Conservation (phyloP, 495 filamentous ascomycete genomes). For the Elasticomyces elasticus region DNA sequence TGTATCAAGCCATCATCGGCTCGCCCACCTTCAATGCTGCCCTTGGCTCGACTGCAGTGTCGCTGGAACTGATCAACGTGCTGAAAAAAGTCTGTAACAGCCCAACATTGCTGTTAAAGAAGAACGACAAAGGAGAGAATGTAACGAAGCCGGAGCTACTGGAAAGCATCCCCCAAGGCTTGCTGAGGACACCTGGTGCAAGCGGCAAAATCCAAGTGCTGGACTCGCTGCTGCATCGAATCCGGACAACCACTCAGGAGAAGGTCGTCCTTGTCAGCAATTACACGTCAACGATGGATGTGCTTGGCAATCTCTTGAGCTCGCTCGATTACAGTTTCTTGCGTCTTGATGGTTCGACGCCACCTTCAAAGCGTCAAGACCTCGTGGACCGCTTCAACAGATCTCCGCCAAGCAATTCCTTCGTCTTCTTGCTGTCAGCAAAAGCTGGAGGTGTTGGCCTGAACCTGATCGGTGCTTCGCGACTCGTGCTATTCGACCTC, state of each 20-base stretch:
- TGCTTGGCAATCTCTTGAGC: slow-evolving; percentile 55
- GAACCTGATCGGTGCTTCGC: slow-evolving; percentile 68
- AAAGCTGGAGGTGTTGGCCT: slow-evolving; percentile 68
- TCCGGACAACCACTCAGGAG: slow-evolving; percentile 48
- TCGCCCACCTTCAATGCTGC: slow-evolving; percentile 59
- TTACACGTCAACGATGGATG: slow-evolving; percentile 66
- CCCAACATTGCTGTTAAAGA: slow-evolving; percentile 51
- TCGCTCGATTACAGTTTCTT: slow-evolving; percentile 56
- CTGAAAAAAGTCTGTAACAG: slow-evolving; percentile 80
- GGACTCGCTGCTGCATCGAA: slow-evolving; percentile 53
- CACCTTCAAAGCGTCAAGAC: slow-evolving; percentile 56
- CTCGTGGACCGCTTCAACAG: slow-evolving; percentile 73
- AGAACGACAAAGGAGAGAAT: slow-evolving; percentile 31
- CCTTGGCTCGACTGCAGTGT: slow-evolving; percentile 57
- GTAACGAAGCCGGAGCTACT: slow-evolving; percentile 42
- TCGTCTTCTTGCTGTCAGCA: slow-evolving; percentile 72
- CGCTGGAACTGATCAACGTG: slow-evolving; percentile 65
- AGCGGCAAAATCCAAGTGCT: slow-evolving; percentile 66
- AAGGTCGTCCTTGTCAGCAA: slow-evolving; percentile 78
- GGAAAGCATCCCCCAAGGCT: slow-evolving; percentile 45
- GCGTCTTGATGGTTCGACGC: slow-evolving; percentile 65
- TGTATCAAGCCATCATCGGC: slow-evolving; percentile 59
- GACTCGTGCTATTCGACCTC: slow-evolving; percentile 68
- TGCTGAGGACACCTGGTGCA: slow-evolving; percentile 49
- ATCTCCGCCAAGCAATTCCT: slow-evolving; percentile 42